These are phyloP conservation scores for Phytophthora pinifolia DNA, from an alignment of 352 stramenopile genomes.

Conservation along the genomic window DNA sequence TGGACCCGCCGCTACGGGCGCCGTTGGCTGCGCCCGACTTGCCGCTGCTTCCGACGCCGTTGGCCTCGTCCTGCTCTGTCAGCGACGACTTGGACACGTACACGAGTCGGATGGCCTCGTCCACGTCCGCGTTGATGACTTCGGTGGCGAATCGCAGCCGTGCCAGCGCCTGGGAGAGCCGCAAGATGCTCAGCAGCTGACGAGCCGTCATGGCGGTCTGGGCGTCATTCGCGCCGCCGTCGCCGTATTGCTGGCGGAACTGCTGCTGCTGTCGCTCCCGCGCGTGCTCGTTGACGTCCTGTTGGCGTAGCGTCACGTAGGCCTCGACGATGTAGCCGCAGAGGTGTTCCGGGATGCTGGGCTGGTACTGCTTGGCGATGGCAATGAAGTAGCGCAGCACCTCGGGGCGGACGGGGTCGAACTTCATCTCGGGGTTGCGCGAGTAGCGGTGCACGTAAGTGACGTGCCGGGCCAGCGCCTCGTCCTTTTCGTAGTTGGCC, in stretches of 20 bases:
- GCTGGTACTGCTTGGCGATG: conserved; percentile 87
- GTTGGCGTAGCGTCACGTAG: conserved; percentile 96
- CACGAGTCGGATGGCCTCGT: conserved; percentile 96
- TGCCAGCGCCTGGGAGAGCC: conserved; percentile 96
- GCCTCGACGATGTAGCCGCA: conserved; percentile 98
- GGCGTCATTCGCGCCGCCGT: conserved; percentile 74
- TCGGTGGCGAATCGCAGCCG: conserved; percentile 95
- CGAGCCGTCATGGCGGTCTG: conserved; percentile 98
- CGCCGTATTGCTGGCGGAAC: conserved; percentile 38
- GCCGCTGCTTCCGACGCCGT: conserved; percentile 25
- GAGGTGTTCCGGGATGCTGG: conserved; percentile 91
- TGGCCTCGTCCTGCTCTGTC: conserved; percentile 84
- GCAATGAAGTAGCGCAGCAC: conserved; percentile 91
- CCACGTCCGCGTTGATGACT: conserved; percentile 97
- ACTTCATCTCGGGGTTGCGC: conserved; percentile 90
- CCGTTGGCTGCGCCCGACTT: conserved; percentile 21
- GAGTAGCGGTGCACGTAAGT: conserved; percentile 92
- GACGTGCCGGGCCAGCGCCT: conserved; percentile 91
- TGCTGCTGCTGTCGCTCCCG: conserved; percentile 58
- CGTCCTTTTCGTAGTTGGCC: conserved; percentile 92
- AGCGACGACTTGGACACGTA: conserved; percentile 98
- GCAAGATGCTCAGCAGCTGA: conserved; percentile 98
- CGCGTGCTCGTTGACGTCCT: conserved; percentile 87
- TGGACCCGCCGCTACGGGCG: conserved; percentile 40
- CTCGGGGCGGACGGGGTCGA: conserved; percentile 90